Percentiles rank a stretch among this genome's conserved stretches.
phyloP scores from a whole-genome alignment of 2,329 filamentous ascomycete genomes.

The Penicillium rolfsii region DNA sequence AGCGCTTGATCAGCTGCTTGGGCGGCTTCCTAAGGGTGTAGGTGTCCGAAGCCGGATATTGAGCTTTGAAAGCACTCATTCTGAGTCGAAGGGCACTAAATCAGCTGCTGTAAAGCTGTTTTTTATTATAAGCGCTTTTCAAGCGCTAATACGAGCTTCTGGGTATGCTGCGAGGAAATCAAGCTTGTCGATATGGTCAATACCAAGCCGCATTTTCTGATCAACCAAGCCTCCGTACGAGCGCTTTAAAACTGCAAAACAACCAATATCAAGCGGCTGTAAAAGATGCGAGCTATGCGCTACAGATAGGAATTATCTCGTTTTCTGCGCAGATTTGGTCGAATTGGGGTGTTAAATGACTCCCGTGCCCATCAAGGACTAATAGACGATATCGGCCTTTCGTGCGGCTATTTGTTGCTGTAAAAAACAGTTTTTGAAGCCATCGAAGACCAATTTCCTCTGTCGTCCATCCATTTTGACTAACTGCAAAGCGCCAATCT shows the following conservation, averaged over 20 bases:
- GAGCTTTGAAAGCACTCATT: conserved; percentile 7
- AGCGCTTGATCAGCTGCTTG: conserved; percentile 2
- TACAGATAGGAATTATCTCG: conserved; percentile 15
- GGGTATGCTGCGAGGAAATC: not conserved
- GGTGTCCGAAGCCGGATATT: conserved; percentile 5
- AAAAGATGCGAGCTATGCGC: conserved; percentile 10
- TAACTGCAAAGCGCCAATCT: conserved; percentile 8
- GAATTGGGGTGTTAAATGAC: conserved; percentile 4
- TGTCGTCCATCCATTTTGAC: conserved; percentile 7
- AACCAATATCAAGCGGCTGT: conserved; percentile 5
- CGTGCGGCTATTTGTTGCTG: not conserved
- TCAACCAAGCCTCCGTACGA: not conserved
- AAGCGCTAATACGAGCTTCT: not conserved
- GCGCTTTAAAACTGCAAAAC: not conserved
- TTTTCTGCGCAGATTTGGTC: conserved; percentile 8
- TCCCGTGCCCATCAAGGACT: not conserved
- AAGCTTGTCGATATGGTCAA: not conserved
- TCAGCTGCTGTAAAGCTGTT: not conserved
- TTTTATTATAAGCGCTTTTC: not conserved
- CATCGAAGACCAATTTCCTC: conserved; percentile 10
- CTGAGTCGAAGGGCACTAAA: not conserved
- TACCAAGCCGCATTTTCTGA: not conserved
- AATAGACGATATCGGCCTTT: not conserved
- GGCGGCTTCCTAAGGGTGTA: not conserved
- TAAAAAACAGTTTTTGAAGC: conserved; percentile 9